phyloP scores from a whole-genome alignment of 176 grass and related monocot species.

The Eleusine coracana region DNA sequence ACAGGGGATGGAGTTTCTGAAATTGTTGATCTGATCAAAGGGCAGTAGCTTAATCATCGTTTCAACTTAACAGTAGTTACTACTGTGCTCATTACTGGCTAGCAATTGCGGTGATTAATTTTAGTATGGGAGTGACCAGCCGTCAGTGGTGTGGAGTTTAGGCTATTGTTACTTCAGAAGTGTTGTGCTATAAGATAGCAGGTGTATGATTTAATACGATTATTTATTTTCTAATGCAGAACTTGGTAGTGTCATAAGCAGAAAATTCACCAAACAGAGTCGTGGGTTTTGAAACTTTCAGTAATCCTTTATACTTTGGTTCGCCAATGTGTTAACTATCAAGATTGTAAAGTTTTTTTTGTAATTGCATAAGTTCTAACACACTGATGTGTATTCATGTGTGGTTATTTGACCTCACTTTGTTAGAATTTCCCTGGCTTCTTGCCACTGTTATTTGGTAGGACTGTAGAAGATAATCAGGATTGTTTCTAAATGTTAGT shows the following conservation, averaged over 20 bases:
- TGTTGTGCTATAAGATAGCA: no score
- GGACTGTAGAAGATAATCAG: conserved; percentile 18
- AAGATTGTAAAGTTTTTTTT: not conserved
- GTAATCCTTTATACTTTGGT: not conserved
- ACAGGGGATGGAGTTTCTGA: not conserved
- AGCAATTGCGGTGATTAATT: not conserved
- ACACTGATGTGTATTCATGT: not conserved
- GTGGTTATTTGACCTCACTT: conserved; percentile 9
- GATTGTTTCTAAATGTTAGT: not conserved
- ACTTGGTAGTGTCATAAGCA: not conserved
- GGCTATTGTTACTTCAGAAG: not conserved
- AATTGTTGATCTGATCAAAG: conserved; percentile 23
- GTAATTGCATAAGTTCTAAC: not conserved
- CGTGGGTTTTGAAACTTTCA: not conserved
- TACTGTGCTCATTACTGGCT: not conserved
- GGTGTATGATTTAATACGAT: not conserved
- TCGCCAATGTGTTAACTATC: not conserved
- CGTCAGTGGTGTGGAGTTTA: not conserved
- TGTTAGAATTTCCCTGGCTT: not conserved
- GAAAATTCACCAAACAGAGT: no score
- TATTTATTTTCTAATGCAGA: not conserved
- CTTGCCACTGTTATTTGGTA: not conserved
- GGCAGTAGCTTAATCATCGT: not conserved
- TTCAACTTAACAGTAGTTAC: not conserved
- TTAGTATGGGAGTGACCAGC: not conserved